Evolutionary conservation across 768 basidiomycete genomes (phyloP).

Genomic region (Macrolepiota fuliginosa): DNA sequence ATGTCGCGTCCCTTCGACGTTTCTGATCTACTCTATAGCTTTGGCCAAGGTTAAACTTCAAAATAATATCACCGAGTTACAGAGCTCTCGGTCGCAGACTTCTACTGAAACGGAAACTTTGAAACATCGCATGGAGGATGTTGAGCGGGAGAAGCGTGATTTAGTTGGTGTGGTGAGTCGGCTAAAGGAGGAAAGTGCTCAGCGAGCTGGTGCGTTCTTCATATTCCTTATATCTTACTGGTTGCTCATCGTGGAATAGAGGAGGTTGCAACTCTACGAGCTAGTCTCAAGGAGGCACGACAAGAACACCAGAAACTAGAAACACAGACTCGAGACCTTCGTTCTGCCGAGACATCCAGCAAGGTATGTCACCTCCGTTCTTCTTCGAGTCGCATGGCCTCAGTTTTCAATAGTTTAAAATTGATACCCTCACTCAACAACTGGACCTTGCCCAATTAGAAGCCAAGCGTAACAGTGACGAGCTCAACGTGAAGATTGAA

Average conservation of each 20-base stretch:
- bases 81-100: constrained; percentile 48
- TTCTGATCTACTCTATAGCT: not conserved
- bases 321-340: constrained; percentile 66
- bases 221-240: constrained; percentile 5
- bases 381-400: not conserved
- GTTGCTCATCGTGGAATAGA: constrained; percentile 38
- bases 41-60: constrained; percentile 1
- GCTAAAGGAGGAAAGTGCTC: constrained; percentile 69
- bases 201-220: constrained; percentile 64
- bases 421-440: constrained; percentile 82
- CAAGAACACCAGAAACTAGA: constrained; percentile 71
- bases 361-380: constrained; percentile 44
- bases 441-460: constrained; percentile 75
- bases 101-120: constrained; percentile 62
- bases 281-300: constrained; percentile 70
- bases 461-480: constrained; percentile 64
- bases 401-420: constrained; percentile 62
- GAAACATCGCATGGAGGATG: constrained; percentile 64
- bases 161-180: constrained; percentile 81
- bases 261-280: constrained; percentile 67
- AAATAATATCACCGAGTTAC: constrained; percentile 1
- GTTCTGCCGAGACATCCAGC: constrained; percentile 73
- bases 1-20: not conserved
- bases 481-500: constrained; percentile 72
- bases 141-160: constrained; percentile 89